Evolutionary conservation across 2,329 filamentous ascomycete species (phyloP), one percentile per base, ranked within the genome.

Genomic region (Sporothrix mexicana): DNA sequence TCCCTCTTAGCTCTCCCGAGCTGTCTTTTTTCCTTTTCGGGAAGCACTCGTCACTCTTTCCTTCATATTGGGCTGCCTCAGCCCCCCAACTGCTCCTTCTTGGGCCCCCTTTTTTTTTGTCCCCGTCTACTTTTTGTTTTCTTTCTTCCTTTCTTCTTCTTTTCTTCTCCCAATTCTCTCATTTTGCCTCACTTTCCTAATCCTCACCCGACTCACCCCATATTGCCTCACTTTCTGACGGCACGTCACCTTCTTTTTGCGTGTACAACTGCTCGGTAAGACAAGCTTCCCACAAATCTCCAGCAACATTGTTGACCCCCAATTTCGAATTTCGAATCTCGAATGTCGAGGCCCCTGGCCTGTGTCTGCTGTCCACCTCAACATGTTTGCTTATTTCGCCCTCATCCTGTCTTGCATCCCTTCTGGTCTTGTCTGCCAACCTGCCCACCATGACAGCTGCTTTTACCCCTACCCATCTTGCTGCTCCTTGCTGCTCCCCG

Each of bases 31-130:
- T 20, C 6, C 51, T 47, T 47, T 47, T 7, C 17, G 59, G 59
- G 17, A 20, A 12, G 57, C 3, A 36, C 30, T 36, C 30, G 30
- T 12, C 64, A 25, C 51, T 53, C 55, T 72, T 72, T 72, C 55
- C 62, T 70, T 72, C 69, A 74, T 57, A 70, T 66, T 66, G 73
- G 64, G 62, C 55, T 51, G 57, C 51, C 55, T 69, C 70, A 64
- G 69, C 57, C 47, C 49, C 15, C 57, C 69, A 20, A 23, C 20
- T 51, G 23, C 30, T 66, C 23, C 17, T 5, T 47, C 45, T 45
- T 51, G 43, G 43, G n/a, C 17, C 47, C 17, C 47, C 25, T 20
- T 47, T 45, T n/a, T 70, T n/a, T 41, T 66, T 68, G 12, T 36
- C 55, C 7, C 30, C 47, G 23, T 47, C 12, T 45, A 17, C n/a